Evolutionary conservation across 2,329 filamentous ascomycete species (phyloP).

Genomic region (Alternaria novae-zelandiae): DNA sequence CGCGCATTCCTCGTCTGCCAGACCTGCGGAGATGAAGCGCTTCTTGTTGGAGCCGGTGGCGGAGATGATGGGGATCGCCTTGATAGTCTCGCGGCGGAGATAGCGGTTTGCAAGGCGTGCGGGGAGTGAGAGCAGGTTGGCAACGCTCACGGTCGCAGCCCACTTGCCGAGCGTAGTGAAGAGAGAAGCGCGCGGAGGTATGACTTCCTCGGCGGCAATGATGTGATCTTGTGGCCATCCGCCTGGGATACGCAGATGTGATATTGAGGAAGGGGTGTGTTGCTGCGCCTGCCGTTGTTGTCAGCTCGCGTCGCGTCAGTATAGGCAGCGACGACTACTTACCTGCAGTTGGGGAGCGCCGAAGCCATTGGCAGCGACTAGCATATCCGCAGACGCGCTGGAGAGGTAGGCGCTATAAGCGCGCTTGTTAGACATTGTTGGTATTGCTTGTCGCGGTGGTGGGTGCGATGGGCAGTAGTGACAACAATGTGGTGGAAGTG

Average conservation of each 20-base stretch:
- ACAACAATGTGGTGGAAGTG: constrained; percentile 4
- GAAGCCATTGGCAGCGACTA: constrained; percentile 15
- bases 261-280: background rate
- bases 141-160: constrained; percentile 16
- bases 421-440: constrained; percentile 28
- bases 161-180: constrained; percentile 24
- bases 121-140: constrained; percentile 19
- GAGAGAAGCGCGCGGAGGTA: constrained; percentile 8
- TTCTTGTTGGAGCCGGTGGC: constrained; percentile 36
- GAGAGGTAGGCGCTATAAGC: constrained; percentile 20
- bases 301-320: constrained; percentile 18
- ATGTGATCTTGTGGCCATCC: constrained; percentile 19
- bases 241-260: constrained; percentile 15
- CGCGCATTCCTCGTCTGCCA: constrained; percentile 16
- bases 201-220: background rate
- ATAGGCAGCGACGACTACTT: constrained; percentile 15
- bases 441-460: constrained; percentile 3
- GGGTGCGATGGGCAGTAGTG: constrained; percentile 13
- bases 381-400: constrained; percentile 15
- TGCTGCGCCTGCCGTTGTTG: constrained; percentile 17
- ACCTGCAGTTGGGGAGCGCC: constrained; percentile 27
- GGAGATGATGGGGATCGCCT: constrained; percentile 25
- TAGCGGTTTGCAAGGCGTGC: constrained; percentile 16
- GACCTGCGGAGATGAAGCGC: constrained; percentile 36
- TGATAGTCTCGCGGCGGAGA: constrained; percentile 24